A percentile compares a stretch with the other conserved stretches of the same genome.
phyloP scores from a whole-genome alignment of 441 rosid genomes.

The Erysimum cheiri region DNA sequence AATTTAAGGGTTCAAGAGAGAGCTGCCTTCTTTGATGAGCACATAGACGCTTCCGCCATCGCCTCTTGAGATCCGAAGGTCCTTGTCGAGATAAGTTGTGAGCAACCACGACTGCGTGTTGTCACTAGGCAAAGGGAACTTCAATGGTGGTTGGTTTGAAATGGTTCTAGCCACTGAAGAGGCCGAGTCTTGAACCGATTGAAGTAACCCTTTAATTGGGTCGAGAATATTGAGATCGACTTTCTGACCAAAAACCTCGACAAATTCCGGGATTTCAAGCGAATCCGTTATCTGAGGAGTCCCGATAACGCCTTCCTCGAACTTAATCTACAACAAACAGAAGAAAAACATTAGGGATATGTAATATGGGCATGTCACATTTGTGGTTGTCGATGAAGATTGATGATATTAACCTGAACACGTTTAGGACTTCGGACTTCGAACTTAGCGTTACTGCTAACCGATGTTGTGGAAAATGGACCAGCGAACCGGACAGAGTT shows the following conservation, averaged over 20 bases:
- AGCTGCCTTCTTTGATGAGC: slow-evolving; percentile 88
- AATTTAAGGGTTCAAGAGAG: slow-evolving; percentile 57
- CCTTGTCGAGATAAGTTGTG: slow-evolving; percentile 92
- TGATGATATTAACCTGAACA: slow-evolving; percentile 66
- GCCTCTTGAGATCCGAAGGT: slow-evolving; percentile 89
- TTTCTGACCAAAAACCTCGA: slow-evolving; percentile 80
- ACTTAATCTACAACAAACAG: slow-evolving; percentile 63
- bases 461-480: slow-evolving; percentile 77
- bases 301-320: slow-evolving; percentile 88
- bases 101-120: slow-evolving; percentile 88
- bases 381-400: background rate
- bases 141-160: slow-evolving; percentile 95
- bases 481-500: slow-evolving; percentile 81
- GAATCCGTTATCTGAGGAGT: slow-evolving; percentile 95
- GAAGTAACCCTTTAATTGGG: slow-evolving; percentile 77
- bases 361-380: background rate
- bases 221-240: slow-evolving; percentile 55
- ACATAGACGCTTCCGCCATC: slow-evolving; percentile 90
- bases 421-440: slow-evolving; percentile 93
- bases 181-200: slow-evolving; percentile 87
- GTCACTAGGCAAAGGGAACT: slow-evolving; percentile 65
- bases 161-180: slow-evolving; percentile 82
- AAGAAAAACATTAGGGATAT: background rate
- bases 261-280: slow-evolving; percentile 76
- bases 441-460: slow-evolving; percentile 87